Conservation (phyloP, 768 basidiomycete genomes). For the Collybia sp. region DNA sequence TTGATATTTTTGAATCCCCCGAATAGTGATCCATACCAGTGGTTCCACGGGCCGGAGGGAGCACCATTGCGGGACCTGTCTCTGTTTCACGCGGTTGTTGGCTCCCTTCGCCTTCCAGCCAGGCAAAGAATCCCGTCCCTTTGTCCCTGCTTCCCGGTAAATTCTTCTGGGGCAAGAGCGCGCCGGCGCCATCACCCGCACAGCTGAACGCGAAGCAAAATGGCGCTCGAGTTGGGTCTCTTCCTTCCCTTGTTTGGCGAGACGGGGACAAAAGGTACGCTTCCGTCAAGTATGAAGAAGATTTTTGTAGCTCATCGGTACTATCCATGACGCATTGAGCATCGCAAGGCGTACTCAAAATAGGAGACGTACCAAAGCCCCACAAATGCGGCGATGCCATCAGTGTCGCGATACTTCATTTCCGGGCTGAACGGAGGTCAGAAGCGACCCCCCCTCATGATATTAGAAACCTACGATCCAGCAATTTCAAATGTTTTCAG, state of each 20-base stretch:
- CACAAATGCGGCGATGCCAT: slow-evolving; percentile 67
- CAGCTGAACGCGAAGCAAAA: slow-evolving; percentile 67
- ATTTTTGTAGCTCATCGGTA: slow-evolving; percentile 74
- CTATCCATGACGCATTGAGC: slow-evolving; percentile 26
- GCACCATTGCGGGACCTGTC: slow-evolving; percentile 12
- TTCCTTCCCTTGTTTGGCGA: slow-evolving; percentile 24
- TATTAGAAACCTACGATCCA: slow-evolving; percentile 30
- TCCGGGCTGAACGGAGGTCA: slow-evolving; percentile 36
- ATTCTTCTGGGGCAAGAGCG: not conserved
- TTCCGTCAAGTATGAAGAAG: slow-evolving; percentile 73
- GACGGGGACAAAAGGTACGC: slow-evolving; percentile 42
- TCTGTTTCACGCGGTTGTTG: slow-evolving; percentile 12
- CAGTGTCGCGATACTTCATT: slow-evolving; percentile 60
- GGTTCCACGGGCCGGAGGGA: not conserved
- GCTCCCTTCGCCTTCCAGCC: slow-evolving; percentile 57
- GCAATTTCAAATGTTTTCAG: slow-evolving; percentile 31
- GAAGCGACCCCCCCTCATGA: no score
- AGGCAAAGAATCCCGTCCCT: slow-evolving; percentile 57
- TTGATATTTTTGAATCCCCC: not conserved
- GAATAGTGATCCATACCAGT: not conserved
- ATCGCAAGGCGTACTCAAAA: not conserved
- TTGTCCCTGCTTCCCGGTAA: slow-evolving; percentile 10
- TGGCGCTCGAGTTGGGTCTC: slow-evolving; percentile 51
- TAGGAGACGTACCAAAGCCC: slow-evolving; percentile 51
- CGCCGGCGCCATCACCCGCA: not conserved